Evolutionary conservation across 306 rosid species (phyloP).

Genomic region (Rosa persica): DNA sequence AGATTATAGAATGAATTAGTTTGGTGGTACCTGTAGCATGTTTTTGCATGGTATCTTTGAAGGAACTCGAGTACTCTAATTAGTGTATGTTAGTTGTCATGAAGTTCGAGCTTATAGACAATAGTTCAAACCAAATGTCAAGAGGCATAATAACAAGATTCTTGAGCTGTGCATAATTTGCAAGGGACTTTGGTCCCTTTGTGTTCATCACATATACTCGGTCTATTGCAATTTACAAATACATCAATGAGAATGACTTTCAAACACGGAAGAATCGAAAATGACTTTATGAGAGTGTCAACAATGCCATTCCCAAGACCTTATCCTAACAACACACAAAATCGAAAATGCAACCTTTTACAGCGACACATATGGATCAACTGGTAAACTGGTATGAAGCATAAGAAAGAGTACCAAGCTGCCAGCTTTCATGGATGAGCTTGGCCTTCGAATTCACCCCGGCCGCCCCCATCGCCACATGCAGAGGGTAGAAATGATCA

Average conservation of each 20-base stretch:
- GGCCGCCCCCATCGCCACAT: conserved; percentile 84
- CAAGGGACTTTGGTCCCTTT: background rate
- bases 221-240: background rate
- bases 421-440: conserved; percentile 63
- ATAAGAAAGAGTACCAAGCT: conserved; percentile 56
- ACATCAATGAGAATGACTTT: background rate
- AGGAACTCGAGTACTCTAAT: background rate
- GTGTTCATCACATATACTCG: background rate
- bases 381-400: conserved; percentile 68
- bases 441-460: conserved; percentile 58
- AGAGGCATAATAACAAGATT: too few species aligned
- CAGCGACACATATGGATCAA: background rate
- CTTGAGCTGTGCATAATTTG: background rate
- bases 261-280: background rate
- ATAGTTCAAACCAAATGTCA: too few species aligned
- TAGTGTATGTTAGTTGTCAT: background rate
- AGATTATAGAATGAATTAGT: background rate
- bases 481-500: conserved; percentile 76
- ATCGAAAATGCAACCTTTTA: background rate
- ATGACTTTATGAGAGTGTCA: background rate
- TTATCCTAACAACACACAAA: background rate
- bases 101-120: background rate
- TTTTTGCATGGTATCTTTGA: background rate
- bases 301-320: background rate
- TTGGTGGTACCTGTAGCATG: background rate